Conservation (phyloP, 345 rosid genomes). For the Salix viminalis region DNA sequence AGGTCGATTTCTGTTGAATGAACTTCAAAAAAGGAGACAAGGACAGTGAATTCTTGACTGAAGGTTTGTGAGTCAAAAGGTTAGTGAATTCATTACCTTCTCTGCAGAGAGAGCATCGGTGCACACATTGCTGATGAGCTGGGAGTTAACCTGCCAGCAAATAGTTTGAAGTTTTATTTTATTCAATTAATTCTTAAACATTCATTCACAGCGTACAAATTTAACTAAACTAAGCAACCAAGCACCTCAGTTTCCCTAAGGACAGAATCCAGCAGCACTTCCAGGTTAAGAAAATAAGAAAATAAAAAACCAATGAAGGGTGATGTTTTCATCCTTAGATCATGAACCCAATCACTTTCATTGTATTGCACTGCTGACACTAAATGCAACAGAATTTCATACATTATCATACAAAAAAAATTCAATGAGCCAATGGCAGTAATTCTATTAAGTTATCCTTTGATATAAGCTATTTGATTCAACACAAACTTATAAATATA, state of each 20-base stretch:
- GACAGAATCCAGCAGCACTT: background rate
- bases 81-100: constrained; percentile 48
- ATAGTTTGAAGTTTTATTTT: background rate
- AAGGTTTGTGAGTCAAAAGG: too few species aligned
- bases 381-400: background rate
- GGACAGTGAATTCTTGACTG: background rate
- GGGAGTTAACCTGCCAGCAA: constrained; percentile 76
- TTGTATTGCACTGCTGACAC: background rate
- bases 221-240: background rate
- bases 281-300: background rate
- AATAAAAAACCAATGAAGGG: background rate
- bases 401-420: background rate
- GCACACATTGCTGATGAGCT: constrained; percentile 95
- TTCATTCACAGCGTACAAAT: background rate
- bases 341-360: background rate
- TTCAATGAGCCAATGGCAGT: background rate
- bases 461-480: background rate
- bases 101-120: constrained; percentile 97
- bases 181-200: background rate
- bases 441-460: background rate
- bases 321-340: background rate
- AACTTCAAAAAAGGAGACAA: constrained; percentile 1
- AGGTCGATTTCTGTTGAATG: background rate
- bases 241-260: background rate
- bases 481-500: background rate